Evolutionary conservation across 2,329 filamentous ascomycete species (phyloP).

Genomic region (Bretziella fagacearum): DNA sequence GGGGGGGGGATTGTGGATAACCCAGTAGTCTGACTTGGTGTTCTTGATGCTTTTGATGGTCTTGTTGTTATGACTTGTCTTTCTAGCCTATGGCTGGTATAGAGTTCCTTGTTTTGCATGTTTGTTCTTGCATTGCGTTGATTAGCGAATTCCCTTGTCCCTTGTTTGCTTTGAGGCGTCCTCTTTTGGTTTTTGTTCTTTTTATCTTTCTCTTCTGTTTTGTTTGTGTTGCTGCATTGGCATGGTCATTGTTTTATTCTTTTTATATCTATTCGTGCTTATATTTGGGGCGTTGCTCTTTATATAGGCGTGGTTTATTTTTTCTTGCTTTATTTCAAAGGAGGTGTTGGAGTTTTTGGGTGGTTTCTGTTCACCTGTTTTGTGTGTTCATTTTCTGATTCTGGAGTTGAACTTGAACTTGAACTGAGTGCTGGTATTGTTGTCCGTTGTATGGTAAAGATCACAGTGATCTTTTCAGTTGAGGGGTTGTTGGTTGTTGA

Average conservation of each 20-base stretch:
- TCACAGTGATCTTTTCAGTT: no score
- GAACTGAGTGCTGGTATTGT: no score
- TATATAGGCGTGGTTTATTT: not conserved
- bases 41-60: not conserved
- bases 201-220: constrained; percentile 14
- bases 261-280: constrained; percentile 9
- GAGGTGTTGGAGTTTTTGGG: not conserved
- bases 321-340: not conserved
- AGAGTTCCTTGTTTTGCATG: constrained; percentile 9
- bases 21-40: constrained; percentile 3
- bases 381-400: no score
- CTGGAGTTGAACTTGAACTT: no score
- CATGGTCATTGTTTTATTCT: constrained; percentile 14
- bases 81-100: constrained; percentile 9
- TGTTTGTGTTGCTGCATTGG: constrained; percentile 6
- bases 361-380: no score
- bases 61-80: constrained; percentile 14
- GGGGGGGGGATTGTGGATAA: not conserved
- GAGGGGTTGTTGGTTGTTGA: no score
- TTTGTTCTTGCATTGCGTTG: constrained; percentile 4
- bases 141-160: not conserved
- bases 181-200: constrained; percentile 5
- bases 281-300: constrained; percentile 12
- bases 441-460: no score
- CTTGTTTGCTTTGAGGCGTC: not conserved